phyloP scores from a whole-genome alignment of 2,329 filamentous ascomycete genomes.

The Xylaria hypoxylon region DNA sequence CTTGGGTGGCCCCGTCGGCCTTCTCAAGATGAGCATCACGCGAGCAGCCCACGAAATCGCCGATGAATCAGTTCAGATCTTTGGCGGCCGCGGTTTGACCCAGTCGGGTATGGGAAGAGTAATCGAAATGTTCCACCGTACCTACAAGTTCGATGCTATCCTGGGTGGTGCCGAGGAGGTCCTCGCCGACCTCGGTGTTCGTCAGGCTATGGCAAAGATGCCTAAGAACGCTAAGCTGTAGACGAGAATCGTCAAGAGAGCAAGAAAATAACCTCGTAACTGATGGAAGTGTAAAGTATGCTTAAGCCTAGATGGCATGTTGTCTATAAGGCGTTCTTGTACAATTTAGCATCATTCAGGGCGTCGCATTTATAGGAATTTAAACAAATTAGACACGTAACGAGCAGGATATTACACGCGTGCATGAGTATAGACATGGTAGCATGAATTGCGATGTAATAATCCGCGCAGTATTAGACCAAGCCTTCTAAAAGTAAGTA shows the following conservation, averaged over 20 bases:
- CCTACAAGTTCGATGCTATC: constrained; percentile 84
- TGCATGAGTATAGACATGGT: neutral
- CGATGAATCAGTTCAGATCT: constrained; percentile 86
- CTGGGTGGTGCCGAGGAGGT: constrained; percentile 87
- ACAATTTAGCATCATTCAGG: constrained; percentile 21
- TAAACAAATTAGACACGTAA: constrained; percentile 17
- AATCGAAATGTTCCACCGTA: constrained; percentile 86
- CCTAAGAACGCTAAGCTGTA: constrained; percentile 82
- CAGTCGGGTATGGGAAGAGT: constrained; percentile 85
- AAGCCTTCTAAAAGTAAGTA: constrained; percentile 26
- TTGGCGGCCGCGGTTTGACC: constrained; percentile 83
- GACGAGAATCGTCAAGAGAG: constrained; percentile 5
- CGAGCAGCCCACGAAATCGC: constrained; percentile 84
- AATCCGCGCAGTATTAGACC: constrained; percentile 25
- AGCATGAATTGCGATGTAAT: constrained; percentile 27
- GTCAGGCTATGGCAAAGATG: constrained; percentile 86
- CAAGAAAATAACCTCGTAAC: neutral
- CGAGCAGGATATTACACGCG: neutral
- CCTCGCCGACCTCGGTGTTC: constrained; percentile 81
- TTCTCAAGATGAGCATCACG: constrained; percentile 83
- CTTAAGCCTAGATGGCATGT: neutral
- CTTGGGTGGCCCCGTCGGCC: constrained; percentile 82
- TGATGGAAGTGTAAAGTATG: constrained; percentile 18
- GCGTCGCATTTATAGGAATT: constrained; percentile 30
- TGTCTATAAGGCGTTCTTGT: constrained; percentile 18